A percentile compares a stretch with the other conserved stretches of the same genome.
phyloP scores from a whole-genome alignment of 805 yeast species.

The Wickerhamia fluorescens region DNA sequence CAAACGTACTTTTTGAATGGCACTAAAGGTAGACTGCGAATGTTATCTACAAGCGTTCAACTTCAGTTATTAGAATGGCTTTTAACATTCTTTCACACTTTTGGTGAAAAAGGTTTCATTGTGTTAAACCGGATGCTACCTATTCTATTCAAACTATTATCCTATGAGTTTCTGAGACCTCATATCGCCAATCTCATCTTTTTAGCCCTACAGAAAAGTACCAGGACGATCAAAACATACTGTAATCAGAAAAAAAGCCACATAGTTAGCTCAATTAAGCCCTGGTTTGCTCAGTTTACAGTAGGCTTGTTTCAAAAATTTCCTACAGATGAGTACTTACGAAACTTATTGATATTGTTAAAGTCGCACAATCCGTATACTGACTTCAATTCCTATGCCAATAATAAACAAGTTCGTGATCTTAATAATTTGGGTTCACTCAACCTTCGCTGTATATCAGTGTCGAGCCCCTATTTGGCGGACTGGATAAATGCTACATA shows the following conservation, averaged over 20 bases:
- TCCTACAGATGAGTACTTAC: slow-evolving; percentile 24
- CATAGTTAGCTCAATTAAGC: slow-evolving; percentile 4
- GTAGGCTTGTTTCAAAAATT: slow-evolving; percentile 21
- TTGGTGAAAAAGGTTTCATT: slow-evolving; percentile 2
- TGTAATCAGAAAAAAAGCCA: slow-evolving; percentile 2
- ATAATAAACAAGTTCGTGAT: no score
- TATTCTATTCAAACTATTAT: slow-evolving; percentile 6
- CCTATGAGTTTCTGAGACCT: slow-evolving; percentile 10
- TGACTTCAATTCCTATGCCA: slow-evolving; percentile 10
- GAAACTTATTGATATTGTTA: slow-evolving; percentile 15
- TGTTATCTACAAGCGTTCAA: slow-evolving; percentile 3
- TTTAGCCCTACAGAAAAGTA: slow-evolving; percentile 3
- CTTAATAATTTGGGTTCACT: slow-evolving; percentile 14
- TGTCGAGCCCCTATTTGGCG: no score
- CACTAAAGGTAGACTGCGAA: slow-evolving; percentile 3
- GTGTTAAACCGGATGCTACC: slow-evolving; percentile 5
- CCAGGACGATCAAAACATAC: slow-evolving; percentile 3
- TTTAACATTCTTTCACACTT: no score
- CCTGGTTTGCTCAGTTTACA: slow-evolving; percentile 25
- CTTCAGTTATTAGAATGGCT: slow-evolving; percentile 8
- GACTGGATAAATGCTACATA: no score
- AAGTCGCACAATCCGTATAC: slow-evolving; percentile 13
- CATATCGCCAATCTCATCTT: slow-evolving; percentile 8
- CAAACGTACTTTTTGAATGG: slow-evolving; percentile 5
- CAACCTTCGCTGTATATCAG: no score